These are phyloP conservation scores for Erucastrum elatum DNA, from an alignment of 345 rosid species.

Conservation along the genomic window DNA sequence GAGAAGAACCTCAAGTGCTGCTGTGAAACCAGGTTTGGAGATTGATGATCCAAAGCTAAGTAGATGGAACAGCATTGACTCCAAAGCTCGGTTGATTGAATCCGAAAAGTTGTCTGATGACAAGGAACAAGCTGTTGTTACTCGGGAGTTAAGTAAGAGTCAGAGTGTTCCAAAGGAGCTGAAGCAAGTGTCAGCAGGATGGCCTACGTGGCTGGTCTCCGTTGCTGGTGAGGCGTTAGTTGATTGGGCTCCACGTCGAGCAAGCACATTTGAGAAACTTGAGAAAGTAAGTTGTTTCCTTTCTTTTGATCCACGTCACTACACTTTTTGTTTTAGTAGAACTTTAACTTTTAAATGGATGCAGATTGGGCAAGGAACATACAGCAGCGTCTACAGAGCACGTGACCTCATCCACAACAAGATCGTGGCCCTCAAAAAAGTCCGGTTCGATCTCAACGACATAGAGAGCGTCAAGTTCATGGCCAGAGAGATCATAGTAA, in stretches of 20 bases:
- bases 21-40: constrained; percentile 9
- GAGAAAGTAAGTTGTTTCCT: constrained; percentile 61
- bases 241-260: constrained; percentile 86
- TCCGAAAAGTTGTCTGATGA: constrained; percentile 38
- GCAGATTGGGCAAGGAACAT: constrained; percentile 99
- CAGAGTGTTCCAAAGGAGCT: constrained; percentile 38
- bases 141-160: constrained; percentile 5
- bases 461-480: constrained; percentile 84
- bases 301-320: background rate
- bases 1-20: background rate
- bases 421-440: constrained; percentile 80
- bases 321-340: background rate
- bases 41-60: constrained; percentile 51
- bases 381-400: constrained; percentile 85
- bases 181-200: constrained; percentile 57
- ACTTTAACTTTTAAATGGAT: constrained; percentile 1
- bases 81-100: constrained; percentile 49
- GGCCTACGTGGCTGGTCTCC: constrained; percentile 89
- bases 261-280: constrained; percentile 75
- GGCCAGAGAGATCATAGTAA: constrained; percentile 80
- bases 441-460: constrained; percentile 77
- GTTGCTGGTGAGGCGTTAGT: constrained; percentile 81
- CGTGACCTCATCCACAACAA: constrained; percentile 64
- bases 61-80: constrained; percentile 51
- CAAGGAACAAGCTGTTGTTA: constrained; percentile 35